Evolutionary conservation across 2,329 filamentous ascomycete species (phyloP).

Genomic region (Clonostachys chloroleuca): DNA sequence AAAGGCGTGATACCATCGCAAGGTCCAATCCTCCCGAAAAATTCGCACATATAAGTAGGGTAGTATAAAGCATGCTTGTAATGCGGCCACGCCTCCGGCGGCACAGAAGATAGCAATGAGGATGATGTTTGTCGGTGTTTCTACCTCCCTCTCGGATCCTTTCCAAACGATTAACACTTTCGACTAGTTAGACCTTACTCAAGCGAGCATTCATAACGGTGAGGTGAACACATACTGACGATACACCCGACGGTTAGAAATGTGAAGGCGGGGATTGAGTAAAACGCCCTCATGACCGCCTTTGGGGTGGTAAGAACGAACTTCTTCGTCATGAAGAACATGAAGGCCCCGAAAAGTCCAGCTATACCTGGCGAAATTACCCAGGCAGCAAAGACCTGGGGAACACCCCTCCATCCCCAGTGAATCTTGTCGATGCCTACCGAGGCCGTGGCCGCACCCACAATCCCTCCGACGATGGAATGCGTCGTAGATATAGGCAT

Average conservation of each 20-base stretch:
- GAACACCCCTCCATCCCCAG: constrained; percentile 28
- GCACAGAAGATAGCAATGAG: constrained; percentile 34
- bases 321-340: constrained; percentile 28
- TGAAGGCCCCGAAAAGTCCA: constrained; percentile 18
- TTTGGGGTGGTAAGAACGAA: constrained; percentile 17
- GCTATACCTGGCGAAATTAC: constrained; percentile 25
- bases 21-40: constrained; percentile 43
- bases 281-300: constrained; percentile 24
- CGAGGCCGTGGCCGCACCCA: constrained; percentile 27
- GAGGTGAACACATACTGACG: constrained; percentile 17
- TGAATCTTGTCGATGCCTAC: constrained; percentile 27
- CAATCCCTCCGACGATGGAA: constrained; percentile 38
- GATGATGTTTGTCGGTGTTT: constrained; percentile 11
- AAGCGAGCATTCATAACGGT: neutral
- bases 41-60: constrained; percentile 47
- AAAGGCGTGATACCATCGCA: constrained; percentile 42
- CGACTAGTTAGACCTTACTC: constrained; percentile 4
- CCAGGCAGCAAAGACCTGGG: constrained; percentile 32
- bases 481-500: constrained; percentile 52
- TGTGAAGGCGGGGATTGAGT: constrained; percentile 28
- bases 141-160: constrained; percentile 11
- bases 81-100: constrained; percentile 30
- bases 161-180: constrained; percentile 49
- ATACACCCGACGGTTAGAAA: constrained; percentile 27
- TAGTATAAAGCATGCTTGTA: constrained; percentile 43